Percentiles rank a stretch among this genome's conserved stretches.
Conservation (phyloP, 345 rosid genomes). For the Gossypioides kirkii region DNA sequence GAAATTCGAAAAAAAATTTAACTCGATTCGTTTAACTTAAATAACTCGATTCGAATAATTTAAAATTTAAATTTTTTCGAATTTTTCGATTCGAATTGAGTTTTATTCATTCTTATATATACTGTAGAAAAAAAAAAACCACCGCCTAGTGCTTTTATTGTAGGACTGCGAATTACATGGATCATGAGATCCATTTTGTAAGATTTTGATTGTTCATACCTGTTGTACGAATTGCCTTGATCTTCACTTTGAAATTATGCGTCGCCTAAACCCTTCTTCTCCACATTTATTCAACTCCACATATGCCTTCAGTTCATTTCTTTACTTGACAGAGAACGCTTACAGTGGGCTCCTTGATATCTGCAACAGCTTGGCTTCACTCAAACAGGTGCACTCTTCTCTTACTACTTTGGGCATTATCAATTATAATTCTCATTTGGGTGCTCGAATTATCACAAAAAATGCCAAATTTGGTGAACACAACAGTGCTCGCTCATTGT, state of each 20-base stretch:
- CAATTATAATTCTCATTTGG: conserved; percentile 29
- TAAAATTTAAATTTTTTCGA: too few species aligned
- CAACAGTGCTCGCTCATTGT: conserved; percentile 28
- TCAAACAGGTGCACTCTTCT: conserved; percentile 40
- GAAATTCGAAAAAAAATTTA: too few species aligned
- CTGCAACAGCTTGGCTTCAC: conserved; percentile 24
- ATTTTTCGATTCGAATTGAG: too few species aligned
- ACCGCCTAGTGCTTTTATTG: background rate
- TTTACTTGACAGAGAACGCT: conserved; percentile 16
- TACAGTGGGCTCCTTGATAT: conserved; percentile 27
- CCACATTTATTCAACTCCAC: background rate
- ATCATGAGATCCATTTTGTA: background rate
- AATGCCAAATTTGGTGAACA: conserved; percentile 32
- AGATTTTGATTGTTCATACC: background rate
- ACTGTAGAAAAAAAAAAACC: background rate
- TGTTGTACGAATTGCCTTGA: background rate
- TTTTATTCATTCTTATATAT: too few species aligned
- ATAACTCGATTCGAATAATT: too few species aligned
- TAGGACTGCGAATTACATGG: background rate
- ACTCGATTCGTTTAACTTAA: too few species aligned
- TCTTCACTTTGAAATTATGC: conserved; percentile 19
- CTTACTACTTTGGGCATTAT: conserved; percentile 28
- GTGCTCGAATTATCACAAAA: conserved; percentile 35
- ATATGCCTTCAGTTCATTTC: background rate
- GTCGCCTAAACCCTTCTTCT: conserved; percentile 11